phyloP scores from a whole-genome alignment of 2,329 filamentous ascomycete genomes.

The Tolypocladium sp. region DNA sequence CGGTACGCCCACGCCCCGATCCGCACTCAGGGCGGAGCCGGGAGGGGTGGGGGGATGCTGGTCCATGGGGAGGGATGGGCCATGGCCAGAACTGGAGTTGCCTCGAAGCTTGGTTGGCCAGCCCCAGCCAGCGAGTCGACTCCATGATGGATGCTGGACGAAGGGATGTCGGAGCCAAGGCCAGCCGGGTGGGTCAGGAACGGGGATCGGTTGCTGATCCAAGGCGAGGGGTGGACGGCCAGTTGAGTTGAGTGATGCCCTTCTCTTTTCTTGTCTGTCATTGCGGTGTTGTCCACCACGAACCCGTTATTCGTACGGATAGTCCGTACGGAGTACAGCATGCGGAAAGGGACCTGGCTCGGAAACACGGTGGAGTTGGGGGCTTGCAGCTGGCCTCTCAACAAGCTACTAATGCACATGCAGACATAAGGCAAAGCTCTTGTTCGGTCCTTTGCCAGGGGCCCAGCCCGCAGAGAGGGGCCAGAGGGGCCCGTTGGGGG shows the following conservation, averaged over 20 bases:
- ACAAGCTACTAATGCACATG: not conserved
- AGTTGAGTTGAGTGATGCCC: not conserved
- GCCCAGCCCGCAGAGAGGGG: not conserved
- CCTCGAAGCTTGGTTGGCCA: not conserved
- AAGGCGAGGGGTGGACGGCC: too few species aligned
- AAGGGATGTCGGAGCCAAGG: not conserved
- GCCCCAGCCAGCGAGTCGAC: not conserved
- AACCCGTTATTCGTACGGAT: too few species aligned
- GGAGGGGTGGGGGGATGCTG: not conserved
- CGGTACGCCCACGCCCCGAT: not conserved
- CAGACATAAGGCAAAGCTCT: not conserved
- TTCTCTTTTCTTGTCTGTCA: too few species aligned
- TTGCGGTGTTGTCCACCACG: too few species aligned
- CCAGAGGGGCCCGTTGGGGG: not conserved
- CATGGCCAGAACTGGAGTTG: not conserved
- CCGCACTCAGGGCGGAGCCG: not conserved
- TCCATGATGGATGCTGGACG: not conserved
- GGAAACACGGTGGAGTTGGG: not conserved
- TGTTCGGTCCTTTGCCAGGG: not conserved
- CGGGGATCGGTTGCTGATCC: not conserved
- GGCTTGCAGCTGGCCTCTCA: not conserved
- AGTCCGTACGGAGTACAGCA: too few species aligned
- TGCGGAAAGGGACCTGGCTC: too few species aligned
- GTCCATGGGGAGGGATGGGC: not conserved
- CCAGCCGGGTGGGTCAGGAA: not conserved